Conservation (phyloP, 1,284 basidiomycete species). For the Moniliophthora roreri region DNA sequence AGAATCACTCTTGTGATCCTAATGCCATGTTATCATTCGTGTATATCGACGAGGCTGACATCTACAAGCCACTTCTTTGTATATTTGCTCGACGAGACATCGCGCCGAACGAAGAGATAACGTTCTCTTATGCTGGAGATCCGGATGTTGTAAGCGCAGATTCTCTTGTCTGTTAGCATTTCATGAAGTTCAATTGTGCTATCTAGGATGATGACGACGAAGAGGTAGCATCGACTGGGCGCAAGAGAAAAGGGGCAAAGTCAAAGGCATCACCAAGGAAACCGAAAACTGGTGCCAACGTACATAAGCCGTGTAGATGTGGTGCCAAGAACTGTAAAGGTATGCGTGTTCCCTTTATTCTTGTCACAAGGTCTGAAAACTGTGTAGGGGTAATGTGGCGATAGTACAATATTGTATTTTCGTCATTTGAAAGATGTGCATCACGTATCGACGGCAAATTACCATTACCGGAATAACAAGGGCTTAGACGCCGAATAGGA, state of each 20-base stretch:
- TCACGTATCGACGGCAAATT: too few relatives aligned
- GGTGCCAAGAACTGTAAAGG: conserved; percentile 49
- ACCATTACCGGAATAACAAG: too few relatives aligned
- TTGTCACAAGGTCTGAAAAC: too few relatives aligned
- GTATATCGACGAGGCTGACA: conserved; percentile 65
- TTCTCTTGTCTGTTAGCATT: too few relatives aligned
- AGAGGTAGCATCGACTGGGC: too few relatives aligned
- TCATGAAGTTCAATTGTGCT: too few relatives aligned
- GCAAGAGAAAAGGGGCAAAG: conserved; percentile 20
- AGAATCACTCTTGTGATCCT: conserved; percentile 92
- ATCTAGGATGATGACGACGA: too few relatives aligned
- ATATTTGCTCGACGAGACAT: conserved; percentile 74
- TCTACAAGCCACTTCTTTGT: conserved; percentile 61
- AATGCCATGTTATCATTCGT: conserved; percentile 75
- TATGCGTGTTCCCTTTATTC: conserved; percentile 18
- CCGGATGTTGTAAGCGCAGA: conserved; percentile 40
- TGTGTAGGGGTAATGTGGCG: too few relatives aligned
- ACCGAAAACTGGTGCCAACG: conserved; percentile 35
- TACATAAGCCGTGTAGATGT: conserved; percentile 54
- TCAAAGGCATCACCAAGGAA: conserved; percentile 10
- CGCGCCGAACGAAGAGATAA: conserved; percentile 70
- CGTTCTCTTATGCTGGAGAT: conserved; percentile 76
- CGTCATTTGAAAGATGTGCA: too few relatives aligned
- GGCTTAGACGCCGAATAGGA: too few relatives aligned
- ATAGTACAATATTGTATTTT: too few relatives aligned